These are phyloP conservation scores for Podospora conica DNA, from an alignment of 495 filamentous ascomycete genomes.

Conservation along the genomic window DNA sequence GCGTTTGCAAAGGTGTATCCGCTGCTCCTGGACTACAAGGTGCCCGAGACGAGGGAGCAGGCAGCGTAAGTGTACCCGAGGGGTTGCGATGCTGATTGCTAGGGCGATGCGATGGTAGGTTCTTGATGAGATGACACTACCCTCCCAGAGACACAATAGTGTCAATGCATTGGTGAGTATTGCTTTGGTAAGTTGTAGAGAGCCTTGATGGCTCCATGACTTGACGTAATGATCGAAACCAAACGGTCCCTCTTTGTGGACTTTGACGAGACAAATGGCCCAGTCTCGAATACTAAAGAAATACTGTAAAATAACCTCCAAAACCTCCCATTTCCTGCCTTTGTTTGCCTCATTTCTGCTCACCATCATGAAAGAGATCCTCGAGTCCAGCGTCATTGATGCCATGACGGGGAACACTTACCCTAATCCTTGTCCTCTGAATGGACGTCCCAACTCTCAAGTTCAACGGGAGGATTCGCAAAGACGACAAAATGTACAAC, in stretches of 20 bases:
- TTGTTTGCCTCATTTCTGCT: neutral
- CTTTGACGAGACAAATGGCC: neutral
- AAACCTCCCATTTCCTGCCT: neutral
- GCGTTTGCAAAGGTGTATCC: slow-evolving; percentile 91
- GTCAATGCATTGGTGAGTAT: neutral
- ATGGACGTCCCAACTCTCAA: neutral
- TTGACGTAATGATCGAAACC: neutral
- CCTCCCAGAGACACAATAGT: no score
- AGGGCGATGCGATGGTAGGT: neutral
- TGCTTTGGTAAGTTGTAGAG: neutral
- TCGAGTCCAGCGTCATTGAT: no score
- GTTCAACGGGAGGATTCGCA: neutral
- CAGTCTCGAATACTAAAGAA: neutral
- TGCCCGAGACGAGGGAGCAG: neutral
- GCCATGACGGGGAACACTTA: no score
- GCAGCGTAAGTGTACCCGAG: neutral
- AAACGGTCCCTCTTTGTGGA: no score
- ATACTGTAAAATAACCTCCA: neutral
- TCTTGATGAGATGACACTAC: neutral
- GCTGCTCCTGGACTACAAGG: slow-evolving; percentile 52
- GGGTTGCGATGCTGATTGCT: neutral
- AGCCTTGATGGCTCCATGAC: no score
- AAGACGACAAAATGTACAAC: neutral
- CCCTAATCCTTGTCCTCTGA: neutral
- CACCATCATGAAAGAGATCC: neutral